phyloP scores from a whole-genome alignment of 129 eudicot genomes.

The Lactuca saligna region DNA sequence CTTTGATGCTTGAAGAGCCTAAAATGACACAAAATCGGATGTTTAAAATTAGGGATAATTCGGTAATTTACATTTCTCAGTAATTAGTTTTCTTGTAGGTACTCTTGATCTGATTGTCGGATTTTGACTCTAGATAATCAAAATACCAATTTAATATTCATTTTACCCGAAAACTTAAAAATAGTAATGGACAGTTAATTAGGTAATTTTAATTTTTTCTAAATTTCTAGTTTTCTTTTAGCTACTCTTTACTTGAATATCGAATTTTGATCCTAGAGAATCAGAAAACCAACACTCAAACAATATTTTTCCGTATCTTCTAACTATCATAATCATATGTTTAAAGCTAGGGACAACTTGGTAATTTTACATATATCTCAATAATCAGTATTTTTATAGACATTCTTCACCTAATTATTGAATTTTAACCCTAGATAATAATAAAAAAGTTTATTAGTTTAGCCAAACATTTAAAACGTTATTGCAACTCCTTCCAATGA shows the following conservation, averaged over 20 bases:
- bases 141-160: too few species aligned
- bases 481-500: background rate
- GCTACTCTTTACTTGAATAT: too few species aligned
- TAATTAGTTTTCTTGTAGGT: background rate
- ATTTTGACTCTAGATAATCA: background rate
- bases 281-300: background rate
- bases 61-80: background rate
- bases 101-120: background rate
- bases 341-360: background rate
- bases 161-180: too few species aligned
- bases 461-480: background rate
- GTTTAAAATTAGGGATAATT: background rate
- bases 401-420: background rate
- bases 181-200: too few species aligned
- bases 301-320: background rate
- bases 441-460: too few species aligned
- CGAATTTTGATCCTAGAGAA: too few species aligned
- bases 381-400: background rate
- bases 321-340: too few species aligned
- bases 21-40: constrained; percentile 10
- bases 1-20: constrained; percentile 87
- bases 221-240: too few species aligned
- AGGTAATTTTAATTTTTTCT: too few species aligned
- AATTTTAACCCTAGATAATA: too few species aligned
- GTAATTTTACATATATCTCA: background rate